Percentiles rank a stretch among this genome's conserved stretches.
phyloP scores from a whole-genome alignment of 768 basidiomycete species.

The Psilocybe tampanensis region DNA sequence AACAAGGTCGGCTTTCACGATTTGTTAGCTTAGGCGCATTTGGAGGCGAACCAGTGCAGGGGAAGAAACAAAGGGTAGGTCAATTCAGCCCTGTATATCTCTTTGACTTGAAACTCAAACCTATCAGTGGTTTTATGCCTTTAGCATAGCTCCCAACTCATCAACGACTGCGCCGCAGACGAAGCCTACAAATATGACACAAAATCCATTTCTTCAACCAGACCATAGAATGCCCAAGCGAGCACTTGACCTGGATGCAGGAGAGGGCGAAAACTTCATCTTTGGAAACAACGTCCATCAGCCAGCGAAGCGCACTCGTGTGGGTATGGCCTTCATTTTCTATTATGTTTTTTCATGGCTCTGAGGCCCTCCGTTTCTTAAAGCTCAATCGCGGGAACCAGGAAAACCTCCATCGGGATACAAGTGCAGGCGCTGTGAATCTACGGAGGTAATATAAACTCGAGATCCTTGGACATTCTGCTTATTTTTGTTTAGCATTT shows the following conservation, averaged over 20 bases:
- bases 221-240: conserved; percentile 52
- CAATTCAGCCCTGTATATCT: too few relatives aligned
- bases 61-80: conserved; percentile 86
- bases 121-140: conserved; percentile 95
- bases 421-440: conserved; percentile 77
- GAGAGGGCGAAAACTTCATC: conserved; percentile 61
- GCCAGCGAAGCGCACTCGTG: conserved; percentile 57
- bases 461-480: background rate
- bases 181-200: conserved; percentile 64
- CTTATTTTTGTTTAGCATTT: conserved; percentile 56
- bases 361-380: conserved; percentile 2
- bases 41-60: conserved; percentile 58
- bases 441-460: conserved; percentile 57
- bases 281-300: conserved; percentile 61
- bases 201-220: conserved; percentile 66
- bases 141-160: conserved; percentile 70
- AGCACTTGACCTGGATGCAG: conserved; percentile 40
- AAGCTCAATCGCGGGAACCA: conserved; percentile 38
- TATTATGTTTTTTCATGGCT: background rate
- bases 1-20: conserved; percentile 65
- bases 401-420: conserved; percentile 72
- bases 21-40: conserved; percentile 92
- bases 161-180: conserved; percentile 35
- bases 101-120: too few relatives aligned
- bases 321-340: conserved; percentile 40